Evolutionary conservation across 1,139 yeast species (phyloP).

Genomic region (Sugiyamaella pinicola): DNA sequence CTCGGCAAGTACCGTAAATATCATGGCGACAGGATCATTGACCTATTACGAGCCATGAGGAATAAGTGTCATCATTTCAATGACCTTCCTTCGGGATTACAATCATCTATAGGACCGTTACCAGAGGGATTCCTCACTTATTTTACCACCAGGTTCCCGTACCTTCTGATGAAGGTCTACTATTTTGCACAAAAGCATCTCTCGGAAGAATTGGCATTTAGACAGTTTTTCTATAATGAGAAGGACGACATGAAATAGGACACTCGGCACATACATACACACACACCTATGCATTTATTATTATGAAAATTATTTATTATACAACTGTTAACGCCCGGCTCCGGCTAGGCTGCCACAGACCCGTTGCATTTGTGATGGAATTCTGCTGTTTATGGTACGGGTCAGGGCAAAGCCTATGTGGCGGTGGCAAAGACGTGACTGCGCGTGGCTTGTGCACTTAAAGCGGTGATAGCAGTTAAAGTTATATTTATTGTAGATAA

Average conservation of each 20-base stretch:
- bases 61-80: constrained; percentile 92
- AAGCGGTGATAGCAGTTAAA: too few species aligned
- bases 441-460: background rate
- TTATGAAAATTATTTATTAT: constrained; percentile 7
- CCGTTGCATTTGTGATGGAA: too few species aligned
- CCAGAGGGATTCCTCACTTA: constrained; percentile 84
- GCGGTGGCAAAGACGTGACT: background rate
- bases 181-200: constrained; percentile 61
- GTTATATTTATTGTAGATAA: too few species aligned
- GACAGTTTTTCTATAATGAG: constrained; percentile 49
- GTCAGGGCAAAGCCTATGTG: background rate
- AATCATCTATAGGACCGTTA: constrained; percentile 66
- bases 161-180: constrained; percentile 73
- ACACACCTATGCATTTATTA: constrained; percentile 7
- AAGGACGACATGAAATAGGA: constrained; percentile 16
- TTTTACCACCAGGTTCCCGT: constrained; percentile 75
- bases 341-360: background rate
- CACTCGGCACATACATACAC: too few species aligned
- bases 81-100: constrained; percentile 71
- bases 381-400: too few species aligned
- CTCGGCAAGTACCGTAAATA: constrained; percentile 90
- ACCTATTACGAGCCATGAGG: constrained; percentile 81
- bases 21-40: constrained; percentile 75
- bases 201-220: constrained; percentile 61
- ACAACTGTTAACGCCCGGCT: too few species aligned